Evolutionary conservation across 2,329 filamentous ascomycete genomes (phyloP).

Genomic region (Pseudogymnoascus sp.): DNA sequence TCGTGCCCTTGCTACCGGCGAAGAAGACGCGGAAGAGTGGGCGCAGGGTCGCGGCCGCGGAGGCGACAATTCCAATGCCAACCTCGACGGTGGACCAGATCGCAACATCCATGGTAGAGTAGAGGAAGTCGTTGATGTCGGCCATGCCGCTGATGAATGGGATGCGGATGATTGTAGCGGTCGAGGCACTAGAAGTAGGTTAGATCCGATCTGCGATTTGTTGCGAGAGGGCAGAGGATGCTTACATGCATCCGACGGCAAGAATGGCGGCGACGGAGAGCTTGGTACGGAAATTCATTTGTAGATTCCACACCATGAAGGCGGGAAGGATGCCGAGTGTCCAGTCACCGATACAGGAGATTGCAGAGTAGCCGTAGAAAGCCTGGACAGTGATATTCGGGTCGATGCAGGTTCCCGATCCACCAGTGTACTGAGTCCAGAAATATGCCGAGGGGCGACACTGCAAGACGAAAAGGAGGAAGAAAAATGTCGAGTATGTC

Average conservation of each 20-base stretch:
- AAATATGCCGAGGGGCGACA: slow-evolving; percentile 43
- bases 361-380: slow-evolving; percentile 39
- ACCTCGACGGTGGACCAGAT: slow-evolving; percentile 44
- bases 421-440: slow-evolving; percentile 37
- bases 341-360: slow-evolving; percentile 41
- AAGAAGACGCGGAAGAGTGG: slow-evolving; percentile 33
- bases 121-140: slow-evolving; percentile 32
- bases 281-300: slow-evolving; percentile 42
- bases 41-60: slow-evolving; percentile 40
- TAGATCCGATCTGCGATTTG: slow-evolving; percentile 5
- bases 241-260: slow-evolving; percentile 43
- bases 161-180: slow-evolving; percentile 37
- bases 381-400: slow-evolving; percentile 34
- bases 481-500: slow-evolving; percentile 33
- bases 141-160: slow-evolving; percentile 35
- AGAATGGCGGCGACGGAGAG: slow-evolving; percentile 39
- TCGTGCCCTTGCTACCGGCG: slow-evolving; percentile 4
- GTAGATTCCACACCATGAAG: slow-evolving; percentile 43
- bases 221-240: slow-evolving; percentile 1
- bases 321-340: slow-evolving; percentile 43
- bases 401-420: slow-evolving; percentile 35
- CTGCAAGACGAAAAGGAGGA: slow-evolving; percentile 43
- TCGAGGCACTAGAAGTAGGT: slow-evolving; percentile 29
- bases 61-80: slow-evolving; percentile 41
- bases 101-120: slow-evolving; percentile 34